phyloP scores from a whole-genome alignment of 2,329 filamentous ascomycete species.

The Ramichloridium luteum region DNA sequence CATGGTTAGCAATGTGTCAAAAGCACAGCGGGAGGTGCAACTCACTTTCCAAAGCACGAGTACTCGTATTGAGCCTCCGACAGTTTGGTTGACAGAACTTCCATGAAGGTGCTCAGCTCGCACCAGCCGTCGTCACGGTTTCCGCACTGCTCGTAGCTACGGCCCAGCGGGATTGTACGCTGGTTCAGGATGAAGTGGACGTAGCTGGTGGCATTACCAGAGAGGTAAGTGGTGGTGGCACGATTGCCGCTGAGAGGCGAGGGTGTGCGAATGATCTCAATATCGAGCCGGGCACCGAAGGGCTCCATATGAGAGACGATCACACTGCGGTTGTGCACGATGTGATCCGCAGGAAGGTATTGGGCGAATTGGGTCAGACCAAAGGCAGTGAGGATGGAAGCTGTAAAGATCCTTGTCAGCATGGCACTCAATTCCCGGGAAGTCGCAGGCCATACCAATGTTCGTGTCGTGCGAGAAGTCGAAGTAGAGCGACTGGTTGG shows the following conservation, averaged over 20 bases:
- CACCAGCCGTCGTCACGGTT: constrained; percentile 63
- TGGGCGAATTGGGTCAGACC: constrained; percentile 57
- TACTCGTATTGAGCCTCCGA: constrained; percentile 49
- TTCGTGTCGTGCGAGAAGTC: constrained; percentile 66
- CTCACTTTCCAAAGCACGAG: constrained; percentile 51
- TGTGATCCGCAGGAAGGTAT: constrained; percentile 42
- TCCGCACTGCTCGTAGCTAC: constrained; percentile 54
- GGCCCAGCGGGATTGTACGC: constrained; percentile 55
- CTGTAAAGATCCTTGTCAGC: constrained; percentile 30
- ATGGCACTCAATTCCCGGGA: not conserved
- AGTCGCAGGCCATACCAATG: constrained; percentile 8
- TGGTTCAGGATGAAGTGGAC: constrained; percentile 53
- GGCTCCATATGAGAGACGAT: constrained; percentile 57
- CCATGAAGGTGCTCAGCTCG: constrained; percentile 55
- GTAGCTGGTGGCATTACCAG: constrained; percentile 46
- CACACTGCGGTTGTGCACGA: constrained; percentile 46
- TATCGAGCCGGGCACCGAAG: constrained; percentile 60
- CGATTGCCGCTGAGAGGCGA: constrained; percentile 47
- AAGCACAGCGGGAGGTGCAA: not conserved
- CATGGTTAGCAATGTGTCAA: not conserved
- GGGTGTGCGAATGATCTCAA: constrained; percentile 60
- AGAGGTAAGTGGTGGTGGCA: constrained; percentile 25
- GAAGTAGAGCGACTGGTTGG: constrained; percentile 61
- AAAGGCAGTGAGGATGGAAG: constrained; percentile 56
- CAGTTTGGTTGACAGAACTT: constrained; percentile 48